These are phyloP conservation scores for Gossypium longicalyx DNA, from an alignment of 345 rosid species.

Conservation along the genomic window DNA sequence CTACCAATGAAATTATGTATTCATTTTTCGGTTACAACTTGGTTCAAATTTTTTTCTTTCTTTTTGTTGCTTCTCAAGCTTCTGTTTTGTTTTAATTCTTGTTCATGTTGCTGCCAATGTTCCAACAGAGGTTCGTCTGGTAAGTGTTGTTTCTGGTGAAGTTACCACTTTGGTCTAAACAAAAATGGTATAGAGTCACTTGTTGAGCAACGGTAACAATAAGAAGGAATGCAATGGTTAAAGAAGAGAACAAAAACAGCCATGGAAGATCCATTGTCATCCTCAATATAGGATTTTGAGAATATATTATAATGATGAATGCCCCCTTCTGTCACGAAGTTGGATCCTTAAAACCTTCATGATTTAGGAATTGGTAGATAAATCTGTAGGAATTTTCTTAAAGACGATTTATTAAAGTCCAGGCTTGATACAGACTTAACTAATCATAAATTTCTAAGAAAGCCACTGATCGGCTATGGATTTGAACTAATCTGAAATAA, in stretches of 20 bases:
- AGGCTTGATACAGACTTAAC: not conserved
- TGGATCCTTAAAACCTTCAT: too few relatives aligned
- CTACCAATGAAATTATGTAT: too few relatives aligned
- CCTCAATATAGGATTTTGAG: too few relatives aligned
- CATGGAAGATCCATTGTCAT: not conserved
- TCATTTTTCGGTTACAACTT: too few relatives aligned
- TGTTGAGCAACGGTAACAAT: slow-evolving; percentile 4
- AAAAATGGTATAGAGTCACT: not conserved
- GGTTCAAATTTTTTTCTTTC: too few relatives aligned
- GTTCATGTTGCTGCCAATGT: too few relatives aligned
- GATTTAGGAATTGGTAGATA: too few relatives aligned
- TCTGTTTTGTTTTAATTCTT: too few relatives aligned
- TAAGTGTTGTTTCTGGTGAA: slow-evolving; percentile 20
- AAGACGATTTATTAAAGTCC: not conserved
- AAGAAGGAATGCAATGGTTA: not conserved
- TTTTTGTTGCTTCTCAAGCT: too few relatives aligned
- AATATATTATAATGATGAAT: too few relatives aligned
- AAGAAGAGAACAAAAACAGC: not conserved
- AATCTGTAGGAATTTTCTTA: not conserved
- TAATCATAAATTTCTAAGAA: not conserved
- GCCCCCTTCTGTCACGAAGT: too few relatives aligned
- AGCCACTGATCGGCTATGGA: not conserved
- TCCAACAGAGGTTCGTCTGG: slow-evolving; percentile 4
- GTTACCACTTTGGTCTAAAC: slow-evolving; percentile 11
- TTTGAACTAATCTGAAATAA: not conserved